Base-by-base conservation (phyloP, 2,329 filamentous ascomycete species). In the Tolypocladium tundrense region DNA sequence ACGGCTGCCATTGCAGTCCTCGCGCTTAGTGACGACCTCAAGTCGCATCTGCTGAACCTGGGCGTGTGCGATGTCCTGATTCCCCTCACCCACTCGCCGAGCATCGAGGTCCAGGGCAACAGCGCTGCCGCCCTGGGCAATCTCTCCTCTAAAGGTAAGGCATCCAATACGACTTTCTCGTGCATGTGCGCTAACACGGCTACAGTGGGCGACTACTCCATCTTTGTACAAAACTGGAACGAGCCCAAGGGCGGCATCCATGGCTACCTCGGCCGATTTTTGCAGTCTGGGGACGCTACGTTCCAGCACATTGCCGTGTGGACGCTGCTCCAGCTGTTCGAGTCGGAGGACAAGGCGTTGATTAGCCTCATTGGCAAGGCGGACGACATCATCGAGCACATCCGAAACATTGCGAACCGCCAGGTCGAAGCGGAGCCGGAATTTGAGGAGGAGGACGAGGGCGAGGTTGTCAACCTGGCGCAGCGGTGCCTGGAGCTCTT, bases 241-340 rank as follows among this genome's bases (percentile, higher is more conserved):
- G 88, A 96, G 67, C 94, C 94, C 2, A 88, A 91, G 61, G 94
- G 91, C 52, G 94, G 94, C 52, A 96, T 99, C 60, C 92, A 97
- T 69, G 94, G 94, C 57, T 99, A 99, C 69, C 81, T 99, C 41
- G 89, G 87, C 66, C 87, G 93, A 57, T 99, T 99, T 79, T 81
- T 99, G 21, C 90, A 89, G 51, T 97, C 91, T 62, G 93, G 92
- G 45, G 94, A 99, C 69, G 87, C 94, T 1, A 99, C 94, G 0
- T 99, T 99, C 79, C 94, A 99, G 74, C 94, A 99, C 71, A 99
- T 99, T 69, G 94, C 94, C 55, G 96, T 97, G 62, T 99, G 94
- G 94, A 99, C 94, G 1, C 77, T 99, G 53, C 82, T 99, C 4
- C 94, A 99, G 70, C 82, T 99, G 3, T 86, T 99, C 55, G 94